A percentile compares a stretch with the other conserved stretches of the same genome.
These are phyloP conservation scores for Paraphaeosphaeria sporulosa DNA, from an alignment of 2,329 filamentous ascomycete species.

Conservation along the genomic window DNA sequence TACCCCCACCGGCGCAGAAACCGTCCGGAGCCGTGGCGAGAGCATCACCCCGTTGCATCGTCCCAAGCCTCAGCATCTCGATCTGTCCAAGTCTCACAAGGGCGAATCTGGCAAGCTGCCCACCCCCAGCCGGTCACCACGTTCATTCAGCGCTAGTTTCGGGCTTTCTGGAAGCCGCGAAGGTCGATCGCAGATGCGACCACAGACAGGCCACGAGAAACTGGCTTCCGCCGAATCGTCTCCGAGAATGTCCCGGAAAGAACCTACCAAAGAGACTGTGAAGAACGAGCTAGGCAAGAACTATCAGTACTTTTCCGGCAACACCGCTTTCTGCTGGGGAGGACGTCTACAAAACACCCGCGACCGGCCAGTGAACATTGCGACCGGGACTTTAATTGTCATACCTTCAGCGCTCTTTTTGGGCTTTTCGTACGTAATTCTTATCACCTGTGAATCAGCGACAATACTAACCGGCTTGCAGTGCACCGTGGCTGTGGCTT, in stretches of 20 bases:
- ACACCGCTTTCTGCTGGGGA: conserved; percentile 86
- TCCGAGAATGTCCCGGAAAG: conserved; percentile 64
- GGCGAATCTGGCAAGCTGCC: conserved; percentile 60
- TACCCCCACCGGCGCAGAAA: conserved; percentile 70
- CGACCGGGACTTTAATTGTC: conserved; percentile 81
- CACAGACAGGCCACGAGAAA: conserved; percentile 73
- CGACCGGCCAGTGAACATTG: conserved; percentile 87
- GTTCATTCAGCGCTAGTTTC: conserved; percentile 80
- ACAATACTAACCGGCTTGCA: conserved; percentile 38
- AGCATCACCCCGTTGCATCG: conserved; percentile 80
- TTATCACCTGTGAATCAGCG: background rate
- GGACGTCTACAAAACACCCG: conserved; percentile 88
- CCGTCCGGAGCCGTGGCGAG: conserved; percentile 72
- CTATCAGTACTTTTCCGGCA: conserved; percentile 92
- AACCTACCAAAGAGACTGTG: conserved; percentile 50
- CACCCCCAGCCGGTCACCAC: conserved; percentile 73
- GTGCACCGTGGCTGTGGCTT: conserved; percentile 83
- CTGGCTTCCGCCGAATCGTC: conserved; percentile 83
- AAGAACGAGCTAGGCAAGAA: conserved; percentile 70
- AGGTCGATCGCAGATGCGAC: conserved; percentile 58
- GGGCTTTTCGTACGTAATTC: conserved; percentile 69
- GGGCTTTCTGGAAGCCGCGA: conserved; percentile 65
- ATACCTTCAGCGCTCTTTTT: conserved; percentile 85
- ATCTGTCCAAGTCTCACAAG: conserved; percentile 68
- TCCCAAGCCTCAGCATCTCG: conserved; percentile 62